Base-by-base conservation (phyloP, 257 asterid species). In the Solanum chilense region DNA sequence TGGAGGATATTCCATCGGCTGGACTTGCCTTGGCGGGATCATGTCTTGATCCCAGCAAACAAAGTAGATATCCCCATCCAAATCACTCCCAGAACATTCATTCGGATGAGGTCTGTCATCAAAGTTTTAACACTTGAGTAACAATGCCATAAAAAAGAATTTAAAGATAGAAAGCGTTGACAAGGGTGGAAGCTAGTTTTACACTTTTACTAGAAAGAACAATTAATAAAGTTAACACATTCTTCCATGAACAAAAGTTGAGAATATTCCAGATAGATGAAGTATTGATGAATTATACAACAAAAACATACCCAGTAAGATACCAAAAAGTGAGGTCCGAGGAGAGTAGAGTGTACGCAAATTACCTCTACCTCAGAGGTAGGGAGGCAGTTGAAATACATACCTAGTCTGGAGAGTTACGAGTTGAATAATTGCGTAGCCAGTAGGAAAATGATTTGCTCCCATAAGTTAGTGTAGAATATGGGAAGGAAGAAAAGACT, bases 1-100 rank as follows among this genome's bases (percentile, higher is more conserved):
- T 5, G 99, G 95, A 37, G 92, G 86, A 88, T 97, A 96, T 88
- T 91, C 93, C 97, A 96, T 97, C 5, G 99, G 94, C 11, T 66
- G 1, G 35, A 29, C 80, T 86, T 93, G 94, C 71, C 3, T 58
- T 21, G 91, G 89, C 8, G 98, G 99, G 86, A 96, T 91, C 92
- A 97, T 64, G 21, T 94, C 99, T 21, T 37, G 86, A 71, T 97
- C 99, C 99, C 99, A 96, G 84, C 98, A 92, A 31, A 97, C 99
- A 86, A 95, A 96, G 93, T 95, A 97, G 86, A 96, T 85, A 88
- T 97, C 99, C 52, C 99, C 99, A 86, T 97, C 99, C 93, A 96
- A 91, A 88, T 97, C 99, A 85, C 99, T 95, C 86, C 99, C 98
- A 29, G 99, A 97, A 86, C 99, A 97, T 93, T 97, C 99, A 90